Evolutionary conservation across 208 protist species (phyloP).

Genomic region (Vickermania ingenoplastis): DNA sequence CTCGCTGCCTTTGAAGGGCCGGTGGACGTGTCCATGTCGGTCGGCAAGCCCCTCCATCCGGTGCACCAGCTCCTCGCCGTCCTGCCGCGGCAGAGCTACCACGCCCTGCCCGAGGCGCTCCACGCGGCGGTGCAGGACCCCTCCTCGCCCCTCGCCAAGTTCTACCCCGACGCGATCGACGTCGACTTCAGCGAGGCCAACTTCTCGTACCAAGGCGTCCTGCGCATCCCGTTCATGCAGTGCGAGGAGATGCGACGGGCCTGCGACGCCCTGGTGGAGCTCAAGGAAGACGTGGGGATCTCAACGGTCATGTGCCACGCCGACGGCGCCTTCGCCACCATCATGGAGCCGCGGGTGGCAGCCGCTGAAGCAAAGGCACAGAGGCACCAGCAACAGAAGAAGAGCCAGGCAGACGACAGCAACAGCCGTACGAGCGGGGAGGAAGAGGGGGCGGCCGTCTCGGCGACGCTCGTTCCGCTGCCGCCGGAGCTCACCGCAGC

Average conservation of each 20-base stretch:
- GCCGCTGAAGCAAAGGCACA: not conserved
- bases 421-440: not conserved
- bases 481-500: constrained; percentile 5
- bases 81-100: constrained; percentile 81
- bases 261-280: constrained; percentile 46
- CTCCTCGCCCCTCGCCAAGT: constrained; percentile 91
- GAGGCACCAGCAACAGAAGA: constrained; percentile 1
- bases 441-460: constrained; percentile 14
- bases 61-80: constrained; percentile 98
- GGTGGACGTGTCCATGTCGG: constrained; percentile 62
- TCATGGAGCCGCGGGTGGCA: constrained; percentile 11
- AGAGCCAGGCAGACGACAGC: not conserved
- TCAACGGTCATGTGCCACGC: constrained; percentile 76
- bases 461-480: constrained; percentile 17
- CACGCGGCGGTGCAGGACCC: constrained; percentile 87
- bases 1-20: constrained; percentile 40
- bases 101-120: constrained; percentile 86
- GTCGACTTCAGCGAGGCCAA: constrained; percentile 96
- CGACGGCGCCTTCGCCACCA: constrained; percentile 12
- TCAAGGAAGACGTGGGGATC: constrained; percentile 62
- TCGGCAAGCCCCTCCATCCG: constrained; percentile 88
- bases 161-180: constrained; percentile 96
- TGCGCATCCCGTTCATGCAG: constrained; percentile 85
- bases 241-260: constrained; percentile 37
- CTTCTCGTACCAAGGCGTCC: constrained; percentile 89